These are phyloP conservation scores for Arthromyces matolae DNA, from an alignment of 768 basidiomycete species.

Conservation along the genomic window DNA sequence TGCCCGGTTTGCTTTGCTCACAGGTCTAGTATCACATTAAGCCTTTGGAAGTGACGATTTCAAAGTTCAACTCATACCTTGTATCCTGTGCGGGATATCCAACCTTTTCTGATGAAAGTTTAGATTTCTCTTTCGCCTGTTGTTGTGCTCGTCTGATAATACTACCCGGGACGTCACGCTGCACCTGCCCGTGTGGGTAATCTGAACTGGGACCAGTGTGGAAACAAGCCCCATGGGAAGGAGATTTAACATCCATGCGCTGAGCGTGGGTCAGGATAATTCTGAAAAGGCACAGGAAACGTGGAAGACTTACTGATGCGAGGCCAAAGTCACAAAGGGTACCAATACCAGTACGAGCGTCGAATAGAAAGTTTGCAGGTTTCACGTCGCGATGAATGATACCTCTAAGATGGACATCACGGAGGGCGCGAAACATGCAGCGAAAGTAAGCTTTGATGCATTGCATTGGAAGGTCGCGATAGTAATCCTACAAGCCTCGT, in stretches of 20 bases:
- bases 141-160: constrained; percentile 55
- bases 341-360: constrained; percentile 78
- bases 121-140: constrained; percentile 54
- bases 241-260: constrained; percentile 50
- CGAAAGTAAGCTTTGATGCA: constrained; percentile 85
- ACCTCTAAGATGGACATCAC: constrained; percentile 80
- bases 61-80: constrained; percentile 39
- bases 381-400: constrained; percentile 98
- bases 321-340: constrained; percentile 94
- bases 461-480: constrained; percentile 63
- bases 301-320: constrained; percentile 66
- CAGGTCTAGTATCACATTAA: constrained; percentile 58
- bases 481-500: constrained; percentile 60
- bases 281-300: background rate
- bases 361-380: constrained; percentile 95
- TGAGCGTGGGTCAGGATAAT: constrained; percentile 22
- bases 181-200: constrained; percentile 66
- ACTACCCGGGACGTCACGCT: constrained; percentile 39
- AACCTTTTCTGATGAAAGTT: constrained; percentile 59
- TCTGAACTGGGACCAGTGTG: constrained; percentile 65
- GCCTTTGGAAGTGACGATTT: background rate
- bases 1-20: constrained; percentile 91
- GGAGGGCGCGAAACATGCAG: constrained; percentile 85
- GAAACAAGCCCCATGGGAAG: constrained; percentile 57
- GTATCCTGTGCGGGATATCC: constrained; percentile 77